Evolutionary conservation across 163 green algal genomes (phyloP).

Genomic region (Prototheca stagnorum): DNA sequence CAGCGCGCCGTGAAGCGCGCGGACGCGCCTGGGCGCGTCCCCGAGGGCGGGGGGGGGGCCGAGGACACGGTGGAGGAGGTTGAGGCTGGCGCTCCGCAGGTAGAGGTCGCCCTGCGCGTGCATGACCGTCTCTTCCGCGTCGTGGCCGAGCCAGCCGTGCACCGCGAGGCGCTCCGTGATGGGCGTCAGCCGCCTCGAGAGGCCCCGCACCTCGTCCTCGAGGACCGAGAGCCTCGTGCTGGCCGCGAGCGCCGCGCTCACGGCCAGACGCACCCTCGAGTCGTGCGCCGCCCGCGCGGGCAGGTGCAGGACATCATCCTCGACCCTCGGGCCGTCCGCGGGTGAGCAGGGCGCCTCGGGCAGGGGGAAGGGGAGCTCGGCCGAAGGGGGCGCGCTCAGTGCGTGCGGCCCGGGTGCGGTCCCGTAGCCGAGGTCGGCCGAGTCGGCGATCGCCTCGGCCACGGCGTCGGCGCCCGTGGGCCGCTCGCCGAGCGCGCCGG

Average conservation of each 20-base stretch:
- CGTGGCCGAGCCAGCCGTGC: no score
- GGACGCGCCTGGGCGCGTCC: constrained; percentile 44
- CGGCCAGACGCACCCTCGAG: constrained; percentile 52
- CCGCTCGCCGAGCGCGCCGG: no score
- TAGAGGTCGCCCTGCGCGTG: constrained; percentile 56
- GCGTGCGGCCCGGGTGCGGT: no score
- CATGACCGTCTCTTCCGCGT: no score
- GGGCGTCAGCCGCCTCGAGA: constrained; percentile 5
- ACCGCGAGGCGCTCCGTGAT: no score
- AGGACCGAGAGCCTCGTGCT: constrained; percentile 53
- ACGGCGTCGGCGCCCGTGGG: no score
- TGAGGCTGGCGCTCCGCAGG: constrained; percentile 56
- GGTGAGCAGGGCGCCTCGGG: constrained; percentile 20
- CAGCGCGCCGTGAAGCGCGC: constrained; percentile 42
- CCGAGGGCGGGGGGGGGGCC: constrained; percentile 45
- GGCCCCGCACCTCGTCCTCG: constrained; percentile 38
- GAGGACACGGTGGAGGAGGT: neutral
- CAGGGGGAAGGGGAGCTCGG: no score
- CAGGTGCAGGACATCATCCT: constrained; percentile 60
- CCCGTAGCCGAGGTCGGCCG: no score
- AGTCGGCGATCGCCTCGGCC: no score
- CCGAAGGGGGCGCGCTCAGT: no score
- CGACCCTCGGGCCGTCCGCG: constrained; percentile 48
- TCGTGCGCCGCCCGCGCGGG: constrained; percentile 23
- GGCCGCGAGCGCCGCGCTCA: constrained; percentile 52